These are phyloP conservation scores for Populus hybrid DNA, from an alignment of 441 rosid genomes.

Conservation along the genomic window DNA sequence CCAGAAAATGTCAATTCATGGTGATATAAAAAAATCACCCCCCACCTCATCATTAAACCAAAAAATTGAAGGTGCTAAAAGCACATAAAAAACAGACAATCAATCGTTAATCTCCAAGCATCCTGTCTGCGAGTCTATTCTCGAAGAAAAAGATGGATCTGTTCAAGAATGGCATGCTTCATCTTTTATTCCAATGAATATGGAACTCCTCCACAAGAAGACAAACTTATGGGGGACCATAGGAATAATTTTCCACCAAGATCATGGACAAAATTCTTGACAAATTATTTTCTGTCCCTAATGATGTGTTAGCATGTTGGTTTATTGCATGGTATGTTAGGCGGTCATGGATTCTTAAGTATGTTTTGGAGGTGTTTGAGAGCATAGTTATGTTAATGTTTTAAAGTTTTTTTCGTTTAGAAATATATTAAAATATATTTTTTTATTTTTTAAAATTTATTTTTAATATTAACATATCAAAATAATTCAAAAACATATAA, in stretches of 20 bases:
- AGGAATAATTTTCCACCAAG: background rate
- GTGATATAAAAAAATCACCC: no score
- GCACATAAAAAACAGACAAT: background rate
- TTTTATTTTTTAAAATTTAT: no score
- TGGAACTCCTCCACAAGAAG: background rate
- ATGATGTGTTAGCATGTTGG: no score
- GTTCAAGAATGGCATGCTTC: background rate
- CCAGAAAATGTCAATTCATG: background rate
- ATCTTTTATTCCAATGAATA: background rate
- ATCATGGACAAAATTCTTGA: background rate
- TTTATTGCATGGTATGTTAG: no score
- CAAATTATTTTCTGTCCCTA: no score
- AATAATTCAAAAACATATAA: no score
- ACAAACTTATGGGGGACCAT: background rate
- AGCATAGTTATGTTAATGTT: no score
- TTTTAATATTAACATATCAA: no score
- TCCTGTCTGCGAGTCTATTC: background rate
- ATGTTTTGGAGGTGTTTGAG: no score
- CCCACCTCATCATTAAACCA: background rate
- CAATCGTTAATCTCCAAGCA: background rate
- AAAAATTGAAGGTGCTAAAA: background rate
- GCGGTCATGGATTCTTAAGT: no score
- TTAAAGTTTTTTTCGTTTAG: no score
- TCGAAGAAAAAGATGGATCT: background rate
- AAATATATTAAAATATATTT: no score